These are phyloP conservation scores for Begonia fuchsioides DNA, from an alignment of 306 rosid species.

Conservation along the genomic window DNA sequence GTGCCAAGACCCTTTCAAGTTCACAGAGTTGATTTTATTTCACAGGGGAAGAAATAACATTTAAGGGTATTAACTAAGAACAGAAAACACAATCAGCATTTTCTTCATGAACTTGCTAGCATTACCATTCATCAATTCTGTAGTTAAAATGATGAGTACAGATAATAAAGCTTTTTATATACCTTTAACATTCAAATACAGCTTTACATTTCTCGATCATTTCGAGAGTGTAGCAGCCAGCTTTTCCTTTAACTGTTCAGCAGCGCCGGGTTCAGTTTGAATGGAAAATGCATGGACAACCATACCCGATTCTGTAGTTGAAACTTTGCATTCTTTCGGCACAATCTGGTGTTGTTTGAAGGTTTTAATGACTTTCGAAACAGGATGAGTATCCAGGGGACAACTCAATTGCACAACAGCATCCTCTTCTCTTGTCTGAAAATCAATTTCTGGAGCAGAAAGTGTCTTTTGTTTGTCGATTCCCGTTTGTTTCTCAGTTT, in stretches of 20 bases:
- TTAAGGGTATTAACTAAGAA: too few relatives aligned
- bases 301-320: conserved; percentile 26
- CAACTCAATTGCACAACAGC: conserved; percentile 61
- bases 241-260: conserved; percentile 61
- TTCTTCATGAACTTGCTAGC: too few relatives aligned
- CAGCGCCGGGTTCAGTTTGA: conserved; percentile 49
- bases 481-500: conserved; percentile 47
- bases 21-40: too few relatives aligned
- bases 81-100: too few relatives aligned
- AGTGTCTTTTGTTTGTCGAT: conserved; percentile 25
- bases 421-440: conserved; percentile 54
- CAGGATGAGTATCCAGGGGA: conserved; percentile 67
- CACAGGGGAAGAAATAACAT: too few relatives aligned
- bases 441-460: conserved; percentile 48
- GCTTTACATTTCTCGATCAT: conserved; percentile 12
- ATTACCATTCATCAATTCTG: too few relatives aligned
- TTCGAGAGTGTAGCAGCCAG: conserved; percentile 50
- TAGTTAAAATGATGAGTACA: too few relatives aligned
- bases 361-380: conserved; percentile 43
- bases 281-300: conserved; percentile 65
- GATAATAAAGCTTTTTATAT: too few relatives aligned
- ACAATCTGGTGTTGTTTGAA: conserved; percentile 55
- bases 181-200: background rate
- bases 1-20: too few relatives aligned
- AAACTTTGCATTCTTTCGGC: conserved; percentile 46